Conservation (phyloP, 2,329 filamentous ascomycete genomes). For the Fusarium irregulare region DNA sequence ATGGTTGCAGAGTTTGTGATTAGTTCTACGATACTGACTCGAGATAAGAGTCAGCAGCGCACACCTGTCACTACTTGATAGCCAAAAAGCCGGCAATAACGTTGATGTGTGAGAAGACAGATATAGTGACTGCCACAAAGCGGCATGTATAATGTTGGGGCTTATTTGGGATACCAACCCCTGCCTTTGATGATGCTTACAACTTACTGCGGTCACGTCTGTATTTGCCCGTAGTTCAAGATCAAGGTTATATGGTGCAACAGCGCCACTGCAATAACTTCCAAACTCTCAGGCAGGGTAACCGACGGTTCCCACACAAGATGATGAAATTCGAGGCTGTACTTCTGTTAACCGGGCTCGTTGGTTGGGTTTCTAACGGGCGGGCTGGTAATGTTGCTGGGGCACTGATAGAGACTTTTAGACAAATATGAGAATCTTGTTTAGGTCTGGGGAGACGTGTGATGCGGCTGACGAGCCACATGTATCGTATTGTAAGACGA, state of each 20-base stretch:
- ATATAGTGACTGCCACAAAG: neutral
- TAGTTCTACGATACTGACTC: constrained; percentile 12
- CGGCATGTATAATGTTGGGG: neutral
- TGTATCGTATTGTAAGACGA: neutral
- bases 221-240: neutral
- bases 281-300: neutral
- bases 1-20: neutral
- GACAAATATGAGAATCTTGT: neutral
- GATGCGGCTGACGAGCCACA: neutral
- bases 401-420: neutral
- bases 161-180: neutral
- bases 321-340: neutral
- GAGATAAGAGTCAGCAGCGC: neutral
- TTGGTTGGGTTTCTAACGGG: neutral
- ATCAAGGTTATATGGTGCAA: neutral
- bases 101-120: neutral
- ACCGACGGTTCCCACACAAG: neutral
- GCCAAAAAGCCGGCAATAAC: neutral
- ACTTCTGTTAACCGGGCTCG: neutral
- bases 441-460: neutral
- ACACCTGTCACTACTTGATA: neutral
- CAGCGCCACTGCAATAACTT: neutral
- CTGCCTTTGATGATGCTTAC: neutral
- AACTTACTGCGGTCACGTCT: neutral
- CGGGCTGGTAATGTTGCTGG: neutral